phyloP scores from a whole-genome alignment of 2,329 filamentous ascomycete genomes.

The Sporothrix sp. region DNA sequence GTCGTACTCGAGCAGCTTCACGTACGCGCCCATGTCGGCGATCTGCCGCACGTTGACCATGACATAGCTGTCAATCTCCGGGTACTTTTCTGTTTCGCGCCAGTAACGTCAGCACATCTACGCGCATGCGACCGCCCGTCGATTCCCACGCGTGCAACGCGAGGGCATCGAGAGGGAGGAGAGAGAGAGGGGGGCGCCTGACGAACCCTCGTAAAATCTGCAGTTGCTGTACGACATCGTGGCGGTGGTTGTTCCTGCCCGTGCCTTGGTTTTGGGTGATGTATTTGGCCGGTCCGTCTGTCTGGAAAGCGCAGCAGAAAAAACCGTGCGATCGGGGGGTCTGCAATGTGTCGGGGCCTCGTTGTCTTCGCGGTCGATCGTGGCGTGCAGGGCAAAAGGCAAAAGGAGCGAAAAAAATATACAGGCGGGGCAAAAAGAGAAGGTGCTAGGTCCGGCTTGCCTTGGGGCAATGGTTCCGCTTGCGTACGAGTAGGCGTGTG shows the following conservation, averaged over 20 bases:
- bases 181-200: background rate
- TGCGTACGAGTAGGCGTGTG: slow-evolving; percentile 10
- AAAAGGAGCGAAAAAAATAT: slow-evolving; percentile 15
- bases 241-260: slow-evolving; percentile 15
- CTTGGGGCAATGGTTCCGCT: slow-evolving; percentile 7
- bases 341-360: slow-evolving; percentile 1
- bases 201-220: slow-evolving; percentile 29
- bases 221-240: slow-evolving; percentile 32
- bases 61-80: slow-evolving; percentile 98
- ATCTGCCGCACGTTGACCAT: slow-evolving; percentile 97
- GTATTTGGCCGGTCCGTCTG: background rate
- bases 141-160: background rate
- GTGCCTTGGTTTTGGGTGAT: background rate
- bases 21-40: slow-evolving; percentile 99
- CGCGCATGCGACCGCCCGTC: background rate
- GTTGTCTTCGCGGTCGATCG: slow-evolving; percentile 4
- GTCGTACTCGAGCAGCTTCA: slow-evolving; percentile 98
- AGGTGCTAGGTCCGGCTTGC: slow-evolving; percentile 5
- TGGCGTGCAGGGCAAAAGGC: slow-evolving; percentile 8
- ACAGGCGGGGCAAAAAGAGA: slow-evolving; percentile 14
- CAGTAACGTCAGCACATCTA: background rate
- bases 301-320: background rate
- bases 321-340: slow-evolving; percentile 1
- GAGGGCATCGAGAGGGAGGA: background rate
- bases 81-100: slow-evolving; percentile 50